Evolutionary conservation across 2,329 filamentous ascomycete species (phyloP).

Genomic region (Neurospora crassa): DNA sequence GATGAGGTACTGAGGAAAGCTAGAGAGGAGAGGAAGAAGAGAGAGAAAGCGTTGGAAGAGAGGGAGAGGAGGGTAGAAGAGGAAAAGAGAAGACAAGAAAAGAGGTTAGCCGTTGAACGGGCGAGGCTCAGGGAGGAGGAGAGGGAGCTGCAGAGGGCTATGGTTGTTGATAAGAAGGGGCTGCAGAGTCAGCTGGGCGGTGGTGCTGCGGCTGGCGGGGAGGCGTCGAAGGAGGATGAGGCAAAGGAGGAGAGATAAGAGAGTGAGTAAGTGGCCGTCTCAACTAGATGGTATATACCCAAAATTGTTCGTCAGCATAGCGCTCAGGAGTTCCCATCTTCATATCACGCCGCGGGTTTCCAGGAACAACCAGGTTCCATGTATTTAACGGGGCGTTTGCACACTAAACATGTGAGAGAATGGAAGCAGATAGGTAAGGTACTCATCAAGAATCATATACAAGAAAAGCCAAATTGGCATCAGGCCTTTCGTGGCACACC

Average conservation of each 20-base stretch:
- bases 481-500: neutral
- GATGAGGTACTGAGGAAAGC: constrained; percentile 41
- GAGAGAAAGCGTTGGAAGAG: constrained; percentile 60
- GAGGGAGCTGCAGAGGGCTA: constrained; percentile 56
- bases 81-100: constrained; percentile 50
- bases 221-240: neutral
- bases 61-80: constrained; percentile 53
- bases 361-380: neutral
- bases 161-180: constrained; percentile 59
- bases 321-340: neutral
- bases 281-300: neutral
- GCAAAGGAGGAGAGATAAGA: neutral
- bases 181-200: constrained; percentile 47
- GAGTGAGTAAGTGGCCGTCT: neutral
- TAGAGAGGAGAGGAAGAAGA: constrained; percentile 40
- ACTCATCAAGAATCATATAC: neutral
- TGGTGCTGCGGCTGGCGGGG: neutral
- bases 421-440: neutral
- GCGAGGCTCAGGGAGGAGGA: constrained; percentile 56
- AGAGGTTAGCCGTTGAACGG: constrained; percentile 50
- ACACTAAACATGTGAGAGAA: neutral
- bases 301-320: neutral
- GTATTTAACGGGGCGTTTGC: neutral
- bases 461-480: neutral
- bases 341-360: neutral